Conservation (phyloP, 1,284 basidiomycete species). For the Irpex rosettiformis region DNA sequence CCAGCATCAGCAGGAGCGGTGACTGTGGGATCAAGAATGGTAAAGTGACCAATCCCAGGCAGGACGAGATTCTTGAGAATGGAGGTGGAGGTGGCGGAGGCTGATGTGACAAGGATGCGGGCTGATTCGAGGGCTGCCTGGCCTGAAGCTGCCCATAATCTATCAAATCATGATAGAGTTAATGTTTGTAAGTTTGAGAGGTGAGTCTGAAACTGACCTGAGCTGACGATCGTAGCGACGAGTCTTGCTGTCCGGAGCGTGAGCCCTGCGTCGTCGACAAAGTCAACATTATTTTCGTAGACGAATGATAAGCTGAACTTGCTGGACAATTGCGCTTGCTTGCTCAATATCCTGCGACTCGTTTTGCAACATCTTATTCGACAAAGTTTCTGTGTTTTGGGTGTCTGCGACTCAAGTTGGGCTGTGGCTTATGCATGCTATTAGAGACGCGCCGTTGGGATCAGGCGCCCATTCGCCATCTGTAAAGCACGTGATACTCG, state of each 20-base stretch:
- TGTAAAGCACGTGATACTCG: slow-evolving; percentile 1
- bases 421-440: background rate
- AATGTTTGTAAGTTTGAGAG: background rate
- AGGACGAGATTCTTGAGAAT: slow-evolving; percentile 95
- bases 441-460: background rate
- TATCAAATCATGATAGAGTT: slow-evolving; percentile 27
- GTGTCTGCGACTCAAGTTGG: too few relatives aligned
- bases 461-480: background rate
- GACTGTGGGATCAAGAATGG: slow-evolving; percentile 68
- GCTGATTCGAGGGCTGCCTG: slow-evolving; percentile 89
- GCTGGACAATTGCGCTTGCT: slow-evolving; percentile 11
- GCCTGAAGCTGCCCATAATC: slow-evolving; percentile 93
- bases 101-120: slow-evolving; percentile 79
- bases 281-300: too few relatives aligned
- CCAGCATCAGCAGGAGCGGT: slow-evolving; percentile 78
- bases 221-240: slow-evolving; percentile 91
- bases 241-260: slow-evolving; percentile 76
- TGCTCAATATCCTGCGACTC: slow-evolving; percentile 11
- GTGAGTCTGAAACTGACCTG: slow-evolving; percentile 45
- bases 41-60: slow-evolving; percentile 91
- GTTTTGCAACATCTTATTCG: slow-evolving; percentile 9
- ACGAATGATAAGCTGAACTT: background rate
- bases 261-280: background rate
- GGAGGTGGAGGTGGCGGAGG: slow-evolving; percentile 78
- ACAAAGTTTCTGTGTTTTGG: too few relatives aligned